Percentiles rank a stretch among this genome's conserved stretches.
Conservation (phyloP, 169 alveolate genomes). For the Plasmodium gaboni region DNA sequence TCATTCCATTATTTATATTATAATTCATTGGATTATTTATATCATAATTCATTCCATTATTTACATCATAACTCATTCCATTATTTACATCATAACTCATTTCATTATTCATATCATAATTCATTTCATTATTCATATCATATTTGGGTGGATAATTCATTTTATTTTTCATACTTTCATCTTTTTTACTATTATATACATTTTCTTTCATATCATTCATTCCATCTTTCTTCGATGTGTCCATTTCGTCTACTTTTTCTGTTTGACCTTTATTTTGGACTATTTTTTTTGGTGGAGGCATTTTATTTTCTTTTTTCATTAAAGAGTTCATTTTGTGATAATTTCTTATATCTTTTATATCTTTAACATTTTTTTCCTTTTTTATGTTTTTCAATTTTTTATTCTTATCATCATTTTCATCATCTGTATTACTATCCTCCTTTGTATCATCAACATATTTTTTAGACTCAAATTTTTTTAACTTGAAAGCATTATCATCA, state of each 20-base stretch:
- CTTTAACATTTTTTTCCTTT: background rate
- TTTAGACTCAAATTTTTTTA: background rate
- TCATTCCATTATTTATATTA: background rate
- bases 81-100: background rate
- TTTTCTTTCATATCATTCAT: background rate
- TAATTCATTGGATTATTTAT: background rate
- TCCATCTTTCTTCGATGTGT: background rate
- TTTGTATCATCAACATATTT: background rate
- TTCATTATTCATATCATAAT: background rate
- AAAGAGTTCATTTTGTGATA: constrained; percentile 2
- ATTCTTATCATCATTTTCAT: background rate
- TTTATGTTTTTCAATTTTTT: background rate
- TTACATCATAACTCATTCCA: constrained; percentile 5
- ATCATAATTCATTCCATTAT: background rate
- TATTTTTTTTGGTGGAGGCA: constrained; percentile 32
- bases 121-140: background rate
- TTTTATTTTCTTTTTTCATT: constrained; percentile 15
- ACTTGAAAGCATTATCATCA: background rate
- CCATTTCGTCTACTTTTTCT: background rate
- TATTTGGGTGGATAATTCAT: background rate
- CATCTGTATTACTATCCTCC: background rate
- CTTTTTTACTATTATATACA: background rate
- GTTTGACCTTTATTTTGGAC: background rate
- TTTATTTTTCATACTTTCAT: background rate
- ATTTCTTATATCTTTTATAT: background rate